These are phyloP conservation scores for Hordeum marinum DNA, from an alignment of 176 grass and related monocot genomes.

Conservation along the genomic window DNA sequence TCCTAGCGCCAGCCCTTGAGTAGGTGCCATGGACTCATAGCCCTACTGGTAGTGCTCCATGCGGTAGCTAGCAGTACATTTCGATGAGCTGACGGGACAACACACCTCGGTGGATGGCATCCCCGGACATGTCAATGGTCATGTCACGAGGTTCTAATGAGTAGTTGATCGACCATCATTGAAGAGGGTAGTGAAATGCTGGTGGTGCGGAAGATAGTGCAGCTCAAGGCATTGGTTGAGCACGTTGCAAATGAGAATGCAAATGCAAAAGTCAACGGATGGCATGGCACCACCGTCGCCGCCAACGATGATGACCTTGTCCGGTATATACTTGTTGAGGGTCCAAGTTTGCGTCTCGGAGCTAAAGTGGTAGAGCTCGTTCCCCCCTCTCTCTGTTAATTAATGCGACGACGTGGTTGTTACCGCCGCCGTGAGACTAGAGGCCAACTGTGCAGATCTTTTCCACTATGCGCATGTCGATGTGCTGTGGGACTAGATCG, in stretches of 20 bases:
- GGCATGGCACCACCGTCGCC: background rate
- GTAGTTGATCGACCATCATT: background rate
- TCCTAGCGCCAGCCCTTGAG: background rate
- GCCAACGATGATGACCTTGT: background rate
- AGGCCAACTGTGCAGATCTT: background rate
- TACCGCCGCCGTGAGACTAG: background rate
- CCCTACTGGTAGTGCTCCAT: background rate
- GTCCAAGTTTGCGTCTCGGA: background rate
- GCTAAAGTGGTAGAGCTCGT: background rate
- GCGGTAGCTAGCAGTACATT: background rate
- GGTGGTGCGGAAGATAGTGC: background rate
- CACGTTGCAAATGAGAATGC: background rate
- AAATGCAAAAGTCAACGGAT: background rate
- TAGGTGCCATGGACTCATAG: background rate
- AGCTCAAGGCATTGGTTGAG: background rate
- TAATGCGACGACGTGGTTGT: background rate
- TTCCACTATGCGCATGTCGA: background rate
- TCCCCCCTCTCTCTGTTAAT: background rate
- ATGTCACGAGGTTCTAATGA: background rate
- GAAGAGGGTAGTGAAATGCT: background rate
- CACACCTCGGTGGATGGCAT: background rate
- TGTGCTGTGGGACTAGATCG: background rate
- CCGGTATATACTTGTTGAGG: background rate
- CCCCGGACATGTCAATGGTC: background rate
- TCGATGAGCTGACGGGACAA: background rate